phyloP scores from a whole-genome alignment of 257 asterid genomes.

The Marsdenia floribunda region DNA sequence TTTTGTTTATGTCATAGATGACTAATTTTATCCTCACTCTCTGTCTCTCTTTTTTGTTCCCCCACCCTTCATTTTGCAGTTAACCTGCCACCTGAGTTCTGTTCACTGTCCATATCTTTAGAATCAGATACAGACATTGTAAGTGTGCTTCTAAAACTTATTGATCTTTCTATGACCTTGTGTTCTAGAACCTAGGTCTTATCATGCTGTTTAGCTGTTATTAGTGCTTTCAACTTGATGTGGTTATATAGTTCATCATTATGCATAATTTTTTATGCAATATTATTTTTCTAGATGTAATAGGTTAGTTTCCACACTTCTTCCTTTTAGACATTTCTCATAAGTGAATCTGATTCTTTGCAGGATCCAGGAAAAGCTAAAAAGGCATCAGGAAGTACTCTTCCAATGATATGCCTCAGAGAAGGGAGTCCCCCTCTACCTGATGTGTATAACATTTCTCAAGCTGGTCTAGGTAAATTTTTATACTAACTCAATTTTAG shows the following conservation, averaged over 20 bases:
- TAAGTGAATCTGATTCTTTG: conserved; percentile 13
- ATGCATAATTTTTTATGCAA: background rate
- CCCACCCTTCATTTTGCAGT: too few relatives aligned
- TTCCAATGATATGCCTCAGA: conserved; percentile 81
- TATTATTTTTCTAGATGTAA: background rate
- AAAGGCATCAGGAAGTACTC: conserved; percentile 40
- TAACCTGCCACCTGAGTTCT: conserved; percentile 89
- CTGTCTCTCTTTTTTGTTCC: conserved; percentile 17
- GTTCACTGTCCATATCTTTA: conserved; percentile 57
- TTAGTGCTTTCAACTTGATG: background rate
- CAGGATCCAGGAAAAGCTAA: conserved; percentile 50
- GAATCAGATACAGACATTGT: conserved; percentile 68
- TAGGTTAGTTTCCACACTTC: background rate
- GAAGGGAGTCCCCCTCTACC: conserved; percentile 98
- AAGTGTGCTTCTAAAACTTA: conserved; percentile 37
- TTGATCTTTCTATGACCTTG: background rate
- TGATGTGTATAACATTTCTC: conserved; percentile 65
- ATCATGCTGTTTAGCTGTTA: background rate
- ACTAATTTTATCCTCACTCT: conserved; percentile 12
- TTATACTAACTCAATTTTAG: background rate
- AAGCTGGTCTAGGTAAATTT: conserved; percentile 60
- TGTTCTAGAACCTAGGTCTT: conserved; percentile 5
- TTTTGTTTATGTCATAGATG: conserved; percentile 5
- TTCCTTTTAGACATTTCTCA: conserved; percentile 10
- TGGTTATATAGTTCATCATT: background rate